Percentiles rank a stretch among this genome's conserved stretches.
Conservation (phyloP, 805 yeast species). For the Lipomyces chichibuensis region DNA sequence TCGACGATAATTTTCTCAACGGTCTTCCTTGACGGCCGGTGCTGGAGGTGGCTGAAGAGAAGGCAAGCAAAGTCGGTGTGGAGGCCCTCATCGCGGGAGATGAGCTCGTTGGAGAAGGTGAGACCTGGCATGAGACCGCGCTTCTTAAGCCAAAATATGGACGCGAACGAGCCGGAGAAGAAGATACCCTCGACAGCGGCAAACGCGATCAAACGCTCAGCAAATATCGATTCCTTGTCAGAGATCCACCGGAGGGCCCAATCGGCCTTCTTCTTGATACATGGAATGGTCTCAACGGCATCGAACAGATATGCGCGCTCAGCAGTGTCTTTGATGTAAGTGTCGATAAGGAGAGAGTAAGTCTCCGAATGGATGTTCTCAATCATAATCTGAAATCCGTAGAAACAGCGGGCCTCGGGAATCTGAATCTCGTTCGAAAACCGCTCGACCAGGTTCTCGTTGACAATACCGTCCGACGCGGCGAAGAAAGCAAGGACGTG, state of each 20-base stretch:
- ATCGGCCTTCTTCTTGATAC: conserved; percentile 95
- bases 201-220: conserved; percentile 94
- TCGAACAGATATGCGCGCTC: conserved; percentile 89
- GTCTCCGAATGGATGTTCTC: conserved; percentile 98
- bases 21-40: conserved; percentile 79
- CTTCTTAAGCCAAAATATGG: conserved; percentile 98
- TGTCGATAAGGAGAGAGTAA: conserved; percentile 89
- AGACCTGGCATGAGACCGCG: conserved; percentile 99
- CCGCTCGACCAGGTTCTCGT: conserved; percentile 95
- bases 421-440: conserved; percentile 96
- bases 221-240: conserved; percentile 85
- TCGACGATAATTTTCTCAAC: conserved; percentile 88
- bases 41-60: conserved; percentile 86
- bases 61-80: conserved; percentile 98
- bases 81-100: conserved; percentile 97
- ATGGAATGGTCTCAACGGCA: conserved; percentile 95
- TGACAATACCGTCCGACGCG: conserved; percentile 97
- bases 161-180: conserved; percentile 97
- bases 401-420: conserved; percentile 98
- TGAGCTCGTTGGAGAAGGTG: conserved; percentile 95
- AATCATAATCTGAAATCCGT: conserved; percentile 99
- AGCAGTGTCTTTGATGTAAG: conserved; percentile 94
- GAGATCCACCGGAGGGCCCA: conserved; percentile 99
- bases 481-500: conserved; percentile 97
- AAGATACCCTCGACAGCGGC: conserved; percentile 99